These are phyloP conservation scores for Marchantia paleacea DNA, from an alignment of 225 moss, liverwort and hornwort genomes.

Conservation along the genomic window DNA sequence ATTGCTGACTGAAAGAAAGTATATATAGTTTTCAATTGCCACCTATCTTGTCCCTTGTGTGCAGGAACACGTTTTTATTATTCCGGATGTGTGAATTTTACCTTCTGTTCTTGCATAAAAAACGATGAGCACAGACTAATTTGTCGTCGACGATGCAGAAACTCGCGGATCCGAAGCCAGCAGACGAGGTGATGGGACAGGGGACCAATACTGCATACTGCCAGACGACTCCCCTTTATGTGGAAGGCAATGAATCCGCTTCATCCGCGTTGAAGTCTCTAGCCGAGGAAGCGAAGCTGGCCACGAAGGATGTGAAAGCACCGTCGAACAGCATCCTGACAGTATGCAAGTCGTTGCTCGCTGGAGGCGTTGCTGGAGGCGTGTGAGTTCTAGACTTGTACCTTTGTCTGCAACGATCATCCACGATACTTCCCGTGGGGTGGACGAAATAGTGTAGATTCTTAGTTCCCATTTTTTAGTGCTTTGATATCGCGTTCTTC, in stretches of 20 bases:
- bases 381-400: conserved; percentile 60
- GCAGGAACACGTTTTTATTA: background rate
- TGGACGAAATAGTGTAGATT: background rate
- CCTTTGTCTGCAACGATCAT: background rate
- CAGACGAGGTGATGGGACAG: conserved; percentile 75
- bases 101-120: background rate
- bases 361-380: conserved; percentile 94
- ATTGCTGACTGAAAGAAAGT: background rate
- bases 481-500: background rate
- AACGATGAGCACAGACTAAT: conserved; percentile 51
- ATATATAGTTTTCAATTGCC: background rate
- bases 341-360: conserved; percentile 84
- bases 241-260: conserved; percentile 81
- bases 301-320: conserved; percentile 86
- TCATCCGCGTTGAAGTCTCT: conserved; percentile 60
- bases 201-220: conserved; percentile 84
- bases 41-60: background rate
- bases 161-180: conserved; percentile 43
- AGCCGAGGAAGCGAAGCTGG: conserved; percentile 78
- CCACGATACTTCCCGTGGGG: background rate
- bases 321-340: conserved; percentile 71
- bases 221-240: conserved; percentile 89
- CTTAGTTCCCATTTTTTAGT: background rate
- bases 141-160: conserved; percentile 55
- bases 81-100: background rate